Base-by-base conservation (phyloP, 2,329 filamentous ascomycete species). In the Sphaceloma murrayae region DNA sequence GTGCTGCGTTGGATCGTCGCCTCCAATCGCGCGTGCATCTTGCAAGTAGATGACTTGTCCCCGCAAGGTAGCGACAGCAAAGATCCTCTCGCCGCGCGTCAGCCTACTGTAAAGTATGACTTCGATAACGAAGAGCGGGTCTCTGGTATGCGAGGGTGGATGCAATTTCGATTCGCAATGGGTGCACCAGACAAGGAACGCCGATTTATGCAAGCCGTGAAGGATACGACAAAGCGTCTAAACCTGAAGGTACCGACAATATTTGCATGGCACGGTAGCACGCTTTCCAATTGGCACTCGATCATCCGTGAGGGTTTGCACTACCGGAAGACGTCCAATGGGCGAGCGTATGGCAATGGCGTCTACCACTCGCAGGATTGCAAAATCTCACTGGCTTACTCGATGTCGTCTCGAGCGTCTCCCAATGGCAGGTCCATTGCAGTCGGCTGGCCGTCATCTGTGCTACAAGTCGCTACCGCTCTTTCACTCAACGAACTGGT, bases 81-180 rank as follows among this genome's bases (percentile, higher is more conserved):
- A 6, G 49, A 49, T 13, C 51, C 49, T n/a, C 30, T 26, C 3
- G 19, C 26, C 13, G 26, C 24, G 16, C 22, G 47, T 17, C 11
- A 19, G 7, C 27, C 17, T n/a, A 19, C 31, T n/a, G 43, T 26
- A 7, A 21, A 50, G 40, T 48, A 8, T 48, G 51, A 33, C 36
- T 33, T 36, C 42, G 49, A 36, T 29, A 46, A 56, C 52, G 44
- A 66, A 59, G 44, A 61, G 57, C 22, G 64, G 67, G 71, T 91
- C 2, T 66, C 65, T 17, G 80, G 80, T 1, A 77, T 89, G 65
- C 55, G 68, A 0, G 67, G 63, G 2, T 89, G 79, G 72, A 68
- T 85, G 46, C 87, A 94, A 59, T 95, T 94, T 55, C 75, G 85
- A 19, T 86, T 95, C 53, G 80, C 82, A 0, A 89, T 94, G 67